phyloP scores from a whole-genome alignment of 2,329 filamentous ascomycete species.

The Furcasterigmium furcatum region DNA sequence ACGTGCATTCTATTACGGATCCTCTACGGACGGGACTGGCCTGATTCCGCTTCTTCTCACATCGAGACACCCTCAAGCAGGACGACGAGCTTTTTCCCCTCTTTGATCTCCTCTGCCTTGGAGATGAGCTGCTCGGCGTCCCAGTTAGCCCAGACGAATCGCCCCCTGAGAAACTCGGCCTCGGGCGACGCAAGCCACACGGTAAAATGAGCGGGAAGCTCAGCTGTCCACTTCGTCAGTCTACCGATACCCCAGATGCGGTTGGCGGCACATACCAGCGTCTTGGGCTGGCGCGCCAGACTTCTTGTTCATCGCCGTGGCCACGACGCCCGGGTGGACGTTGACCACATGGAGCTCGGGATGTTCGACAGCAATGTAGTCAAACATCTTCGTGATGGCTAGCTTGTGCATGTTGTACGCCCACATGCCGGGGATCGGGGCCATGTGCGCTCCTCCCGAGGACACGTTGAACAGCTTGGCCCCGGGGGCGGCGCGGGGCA shows the following conservation, averaged over 20 bases:
- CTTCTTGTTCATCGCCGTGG: constrained; percentile 23
- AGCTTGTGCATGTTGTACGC: constrained; percentile 36
- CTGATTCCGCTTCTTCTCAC: too few relatives aligned
- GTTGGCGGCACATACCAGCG: too few relatives aligned
- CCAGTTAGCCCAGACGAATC: constrained; percentile 35
- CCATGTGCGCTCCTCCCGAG: constrained; percentile 22
- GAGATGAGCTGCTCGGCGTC: constrained; percentile 36
- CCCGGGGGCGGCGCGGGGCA: constrained; percentile 22
- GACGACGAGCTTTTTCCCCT: too few relatives aligned
- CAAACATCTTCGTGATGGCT: constrained; percentile 27
- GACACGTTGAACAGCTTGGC: constrained; percentile 28
- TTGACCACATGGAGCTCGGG: constrained; percentile 31
- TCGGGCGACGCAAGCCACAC: constrained; percentile 34
- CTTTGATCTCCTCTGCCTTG: too few relatives aligned
- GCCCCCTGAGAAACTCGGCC: constrained; percentile 33
- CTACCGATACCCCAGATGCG: too few relatives aligned
- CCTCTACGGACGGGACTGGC: too few relatives aligned
- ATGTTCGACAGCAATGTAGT: constrained; percentile 31
- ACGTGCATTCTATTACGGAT: too few relatives aligned
- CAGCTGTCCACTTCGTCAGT: too few relatives aligned
- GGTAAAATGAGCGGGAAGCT: constrained; percentile 18
- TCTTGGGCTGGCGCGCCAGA: too few relatives aligned
- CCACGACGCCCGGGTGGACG: constrained; percentile 34
- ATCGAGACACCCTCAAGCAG: too few relatives aligned
- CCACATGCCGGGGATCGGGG: constrained; percentile 11